Evolutionary conservation across 2,329 filamentous ascomycete genomes (phyloP), one percentile per base, ranked within the genome.

Genomic region (Beauveria sp.): DNA sequence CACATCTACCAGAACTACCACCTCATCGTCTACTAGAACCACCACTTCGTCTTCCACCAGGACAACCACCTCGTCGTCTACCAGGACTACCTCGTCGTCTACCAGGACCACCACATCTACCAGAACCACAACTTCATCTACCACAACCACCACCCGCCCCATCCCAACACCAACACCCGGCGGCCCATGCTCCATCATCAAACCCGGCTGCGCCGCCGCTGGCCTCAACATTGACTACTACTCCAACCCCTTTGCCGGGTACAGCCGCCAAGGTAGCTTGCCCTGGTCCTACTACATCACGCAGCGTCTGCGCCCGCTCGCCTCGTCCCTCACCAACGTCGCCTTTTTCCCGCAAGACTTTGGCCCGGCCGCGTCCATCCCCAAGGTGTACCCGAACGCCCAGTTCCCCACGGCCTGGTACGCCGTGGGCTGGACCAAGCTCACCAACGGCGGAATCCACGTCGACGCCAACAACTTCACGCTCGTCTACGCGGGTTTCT

Each of bases 381-480:
- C 28, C 20, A 34, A 41, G 22, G 60, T 48, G 34, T 65, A 34
- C 62, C 63, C 47, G 16, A 47, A 30, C 58, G 5, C 46, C 30
- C 20, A 40, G 22, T 51, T 58, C 24, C 55, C 55, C n/a, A 18
- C 9, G 12, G 55, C 55, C 2, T 51, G 46, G 28, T 66, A 66
- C 50, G 62, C 53, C 18, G 37, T 61, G 18, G 62, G 56, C 53
- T 63, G 59, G 62, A 55, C 37, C 5, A 62, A 59, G 40, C 47
- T 54, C 2, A 61, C 64, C 14, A 61, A 62, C 3, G 64, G 65
- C 30, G 65, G 65, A 1, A 64, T 68, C 48, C 52, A 43, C 10
- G 64, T 68, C 1, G 64, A 68, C 47, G 66, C 46, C 56, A 67
- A 67, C 62, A 68, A 64, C 64, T 68, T 67, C 55, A 68, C 66